phyloP scores from a whole-genome alignment of 495 filamentous ascomycete genomes.

The Penicillium subrubescens region DNA sequence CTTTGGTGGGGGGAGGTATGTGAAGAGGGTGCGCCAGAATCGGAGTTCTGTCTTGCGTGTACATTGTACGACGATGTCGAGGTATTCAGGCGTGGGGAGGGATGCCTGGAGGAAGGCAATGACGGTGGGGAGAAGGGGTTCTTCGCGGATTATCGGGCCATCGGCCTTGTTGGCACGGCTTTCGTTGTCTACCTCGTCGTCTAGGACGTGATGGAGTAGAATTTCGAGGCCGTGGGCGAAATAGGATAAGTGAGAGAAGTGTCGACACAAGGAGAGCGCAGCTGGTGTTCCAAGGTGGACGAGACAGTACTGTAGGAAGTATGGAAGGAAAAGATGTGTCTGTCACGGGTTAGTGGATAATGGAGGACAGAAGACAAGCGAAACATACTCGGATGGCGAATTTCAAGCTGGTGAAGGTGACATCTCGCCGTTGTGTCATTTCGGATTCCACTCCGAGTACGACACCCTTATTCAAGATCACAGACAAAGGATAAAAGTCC shows the following conservation, averaged over 20 bases:
- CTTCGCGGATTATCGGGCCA: conserved; percentile 32
- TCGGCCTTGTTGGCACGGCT: conserved; percentile 57
- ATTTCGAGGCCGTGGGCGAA: conserved; percentile 93
- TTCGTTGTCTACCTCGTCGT: conserved; percentile 87
- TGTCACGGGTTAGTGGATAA: conserved; percentile 37
- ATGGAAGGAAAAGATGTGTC: conserved; percentile 90
- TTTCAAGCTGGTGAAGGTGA: conserved; percentile 83
- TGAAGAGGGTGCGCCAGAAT: conserved; percentile 92
- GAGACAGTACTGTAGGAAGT: conserved; percentile 77
- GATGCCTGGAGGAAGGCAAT: conserved; percentile 83
- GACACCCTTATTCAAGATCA: conserved; percentile 81
- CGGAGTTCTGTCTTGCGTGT: conserved; percentile 96
- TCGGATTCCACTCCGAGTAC: conserved; percentile 90
- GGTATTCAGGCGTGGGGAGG: conserved; percentile 72
- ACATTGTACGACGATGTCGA: conserved; percentile 96
- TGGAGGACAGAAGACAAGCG: neutral
- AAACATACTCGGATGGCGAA: conserved; percentile 74
- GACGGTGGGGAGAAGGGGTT: conserved; percentile 81
- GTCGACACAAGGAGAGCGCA: conserved; percentile 74
- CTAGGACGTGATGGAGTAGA: conserved; percentile 87
- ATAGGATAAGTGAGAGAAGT: conserved; percentile 83
- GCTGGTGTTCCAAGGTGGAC: conserved; percentile 68
- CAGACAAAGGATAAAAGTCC: conserved; percentile 95
- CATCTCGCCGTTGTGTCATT: conserved; percentile 84
- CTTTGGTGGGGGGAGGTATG: conserved; percentile 83